A percentile compares a stretch with the other conserved stretches of the same genome.
These are phyloP conservation scores for Dichotomopilus funicola DNA, from an alignment of 2,329 filamentous ascomycete genomes.

Conservation along the genomic window DNA sequence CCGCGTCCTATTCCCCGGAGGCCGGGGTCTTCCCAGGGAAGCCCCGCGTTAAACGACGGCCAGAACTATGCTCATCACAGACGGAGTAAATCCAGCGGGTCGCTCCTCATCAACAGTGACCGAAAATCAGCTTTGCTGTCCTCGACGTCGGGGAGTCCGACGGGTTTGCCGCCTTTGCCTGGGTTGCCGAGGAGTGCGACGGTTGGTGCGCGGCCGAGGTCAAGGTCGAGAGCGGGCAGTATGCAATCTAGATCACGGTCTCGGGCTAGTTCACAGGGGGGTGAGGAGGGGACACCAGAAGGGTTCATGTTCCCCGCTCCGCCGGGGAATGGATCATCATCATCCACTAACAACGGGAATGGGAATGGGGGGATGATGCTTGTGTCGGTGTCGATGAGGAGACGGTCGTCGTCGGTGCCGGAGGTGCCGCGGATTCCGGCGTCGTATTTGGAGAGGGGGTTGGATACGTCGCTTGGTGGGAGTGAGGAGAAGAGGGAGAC, in stretches of 20 bases:
- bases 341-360: no score
- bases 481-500: conserved; percentile 18
- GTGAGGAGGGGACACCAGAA: no score
- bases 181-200: conserved; percentile 39
- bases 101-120: no score
- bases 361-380: no score
- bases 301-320: conserved; percentile 37
- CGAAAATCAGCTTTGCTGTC: conserved; percentile 39
- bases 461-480: conserved; percentile 17
- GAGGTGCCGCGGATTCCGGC: conserved; percentile 36
- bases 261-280: background rate
- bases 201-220: conserved; percentile 34
- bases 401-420: conserved; percentile 38
- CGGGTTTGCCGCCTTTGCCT: conserved; percentile 47
- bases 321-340: conserved; percentile 18
- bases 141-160: conserved; percentile 40
- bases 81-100: conserved; percentile 45
- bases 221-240: conserved; percentile 51
- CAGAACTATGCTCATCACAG: conserved; percentile 31
- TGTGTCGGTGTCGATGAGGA: conserved; percentile 2
- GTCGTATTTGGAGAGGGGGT: conserved; percentile 23
- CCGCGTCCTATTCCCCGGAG: conserved; percentile 51
- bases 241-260: conserved; percentile 50
- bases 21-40: conserved; percentile 40
- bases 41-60: conserved; percentile 28